Evolutionary conservation across 2,329 filamentous ascomycete species (phyloP).

Genomic region (Diplocarpon rosae): DNA sequence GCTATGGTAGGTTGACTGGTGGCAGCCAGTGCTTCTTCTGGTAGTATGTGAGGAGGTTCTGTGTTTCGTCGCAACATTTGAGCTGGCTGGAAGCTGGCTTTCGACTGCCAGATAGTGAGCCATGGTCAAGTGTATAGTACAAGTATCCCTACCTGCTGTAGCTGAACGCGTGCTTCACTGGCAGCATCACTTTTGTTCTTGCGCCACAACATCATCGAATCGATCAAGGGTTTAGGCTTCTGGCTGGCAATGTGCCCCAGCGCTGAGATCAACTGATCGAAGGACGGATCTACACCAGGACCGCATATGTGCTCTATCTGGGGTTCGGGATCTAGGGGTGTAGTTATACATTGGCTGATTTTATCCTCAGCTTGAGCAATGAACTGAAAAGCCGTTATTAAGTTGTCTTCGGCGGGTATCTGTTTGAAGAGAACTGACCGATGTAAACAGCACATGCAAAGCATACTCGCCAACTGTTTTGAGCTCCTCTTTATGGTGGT

Average conservation of each 20-base stretch:
- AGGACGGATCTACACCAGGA: conserved; percentile 72
- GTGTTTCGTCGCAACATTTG: conserved; percentile 59
- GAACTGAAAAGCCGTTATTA: conserved; percentile 46
- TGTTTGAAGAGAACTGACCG: conserved; percentile 40
- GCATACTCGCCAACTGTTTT: conserved; percentile 98
- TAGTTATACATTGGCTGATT: conserved; percentile 76
- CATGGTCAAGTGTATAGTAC: not conserved
- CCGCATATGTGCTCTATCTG: conserved; percentile 86
- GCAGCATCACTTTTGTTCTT: conserved; percentile 91
- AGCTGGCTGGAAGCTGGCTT: conserved; percentile 16
- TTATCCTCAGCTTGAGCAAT: conserved; percentile 95
- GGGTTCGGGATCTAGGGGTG: conserved; percentile 69
- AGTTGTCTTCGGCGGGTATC: not conserved
- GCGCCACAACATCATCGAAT: conserved; percentile 96
- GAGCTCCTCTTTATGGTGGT: conserved; percentile 58
- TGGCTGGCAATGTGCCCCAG: conserved; percentile 89
- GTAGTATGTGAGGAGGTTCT: conserved; percentile 39
- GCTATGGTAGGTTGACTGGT: conserved; percentile 27
- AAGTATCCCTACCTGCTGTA: conserved; percentile 36
- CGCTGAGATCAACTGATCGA: conserved; percentile 89
- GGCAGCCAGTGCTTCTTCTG: conserved; percentile 14
- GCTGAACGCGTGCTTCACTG: conserved; percentile 50
- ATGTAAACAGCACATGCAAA: conserved; percentile 89
- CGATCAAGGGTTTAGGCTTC: conserved; percentile 89
- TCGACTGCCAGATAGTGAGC: conserved; percentile 13